These are phyloP conservation scores for Trichoderma sp. DNA, from an alignment of 2,329 filamentous ascomycete species.

Conservation along the genomic window DNA sequence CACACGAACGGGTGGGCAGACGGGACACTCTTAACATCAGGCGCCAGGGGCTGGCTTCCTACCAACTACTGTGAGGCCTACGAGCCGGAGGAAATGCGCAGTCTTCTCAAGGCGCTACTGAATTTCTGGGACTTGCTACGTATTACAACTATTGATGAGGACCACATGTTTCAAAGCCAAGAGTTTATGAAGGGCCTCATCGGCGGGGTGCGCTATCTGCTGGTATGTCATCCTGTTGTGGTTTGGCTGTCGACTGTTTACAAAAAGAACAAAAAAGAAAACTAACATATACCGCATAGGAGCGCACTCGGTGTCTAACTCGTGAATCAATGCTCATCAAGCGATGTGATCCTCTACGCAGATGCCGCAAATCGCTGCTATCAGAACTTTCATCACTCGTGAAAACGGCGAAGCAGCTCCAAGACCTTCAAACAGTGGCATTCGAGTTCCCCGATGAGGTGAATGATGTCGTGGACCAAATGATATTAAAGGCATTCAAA, in stretches of 20 bases:
- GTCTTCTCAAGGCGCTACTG: conserved; percentile 80
- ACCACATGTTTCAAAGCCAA: conserved; percentile 82
- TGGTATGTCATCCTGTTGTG: conserved; percentile 62
- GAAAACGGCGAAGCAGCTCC: conserved; percentile 83
- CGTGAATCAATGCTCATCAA: conserved; percentile 77
- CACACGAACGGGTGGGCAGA: conserved; percentile 99
- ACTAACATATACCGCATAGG: conserved; percentile 54
- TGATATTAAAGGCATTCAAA: conserved; percentile 91
- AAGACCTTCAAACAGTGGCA: conserved; percentile 66
- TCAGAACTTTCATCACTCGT: conserved; percentile 89
- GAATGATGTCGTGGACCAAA: conserved; percentile 83
- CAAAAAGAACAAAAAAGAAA: background rate
- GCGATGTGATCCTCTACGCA: conserved; percentile 73
- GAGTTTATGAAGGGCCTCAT: conserved; percentile 95
- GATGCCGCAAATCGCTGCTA: conserved; percentile 82
- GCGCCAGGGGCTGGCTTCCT: conserved; percentile 90
- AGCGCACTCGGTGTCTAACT: conserved; percentile 85
- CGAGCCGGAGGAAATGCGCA: conserved; percentile 84
- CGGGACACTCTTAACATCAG: conserved; percentile 83
- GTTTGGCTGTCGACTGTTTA: background rate
- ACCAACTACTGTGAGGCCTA: conserved; percentile 98
- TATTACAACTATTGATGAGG: conserved; percentile 74
- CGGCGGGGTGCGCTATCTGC: conserved; percentile 84
- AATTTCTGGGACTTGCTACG: conserved; percentile 91
- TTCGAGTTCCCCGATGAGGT: conserved; percentile 58